Percentiles rank a stretch among this genome's conserved stretches.
Evolutionary conservation across 805 yeast genomes (phyloP).

Genomic region (Yamadazyma ubonensis): DNA sequence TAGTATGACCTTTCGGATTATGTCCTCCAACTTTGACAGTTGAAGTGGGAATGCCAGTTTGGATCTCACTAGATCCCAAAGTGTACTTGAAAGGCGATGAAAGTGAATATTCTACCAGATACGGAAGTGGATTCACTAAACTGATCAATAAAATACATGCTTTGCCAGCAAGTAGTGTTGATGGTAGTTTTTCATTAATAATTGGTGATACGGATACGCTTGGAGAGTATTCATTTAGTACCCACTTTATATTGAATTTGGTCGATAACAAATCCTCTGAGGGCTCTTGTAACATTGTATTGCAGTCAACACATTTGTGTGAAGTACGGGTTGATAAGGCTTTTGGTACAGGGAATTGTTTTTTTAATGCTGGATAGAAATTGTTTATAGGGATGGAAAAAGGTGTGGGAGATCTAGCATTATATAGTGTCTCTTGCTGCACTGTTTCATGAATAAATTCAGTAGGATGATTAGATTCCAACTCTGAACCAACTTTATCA

Average conservation of each 20-base stretch:
- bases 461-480: constrained; percentile 5
- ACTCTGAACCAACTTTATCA: constrained; percentile 7
- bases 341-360: constrained; percentile 23
- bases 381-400: background rate
- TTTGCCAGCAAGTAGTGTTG: background rate
- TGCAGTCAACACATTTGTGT: constrained; percentile 30
- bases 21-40: constrained; percentile 21
- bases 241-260: constrained; percentile 30
- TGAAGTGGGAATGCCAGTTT: constrained; percentile 26
- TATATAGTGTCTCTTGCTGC: background rate
- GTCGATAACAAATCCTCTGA: constrained; percentile 25
- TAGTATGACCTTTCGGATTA: constrained; percentile 19
- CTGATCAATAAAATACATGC: constrained; percentile 23
- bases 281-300: constrained; percentile 26
- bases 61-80: constrained; percentile 10
- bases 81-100: constrained; percentile 22
- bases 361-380: background rate
- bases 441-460: constrained; percentile 1
- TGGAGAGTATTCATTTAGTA: constrained; percentile 38
- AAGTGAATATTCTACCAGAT: constrained; percentile 21
- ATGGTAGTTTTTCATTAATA: constrained; percentile 8
- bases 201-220: constrained; percentile 20
- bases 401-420: background rate
- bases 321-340: constrained; percentile 26
- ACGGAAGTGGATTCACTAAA: constrained; percentile 31